A percentile compares a stretch with the other conserved stretches of the same genome.
These are phyloP conservation scores for Angomonas ambiguus DNA, from an alignment of 208 protist species.

Conservation along the genomic window DNA sequence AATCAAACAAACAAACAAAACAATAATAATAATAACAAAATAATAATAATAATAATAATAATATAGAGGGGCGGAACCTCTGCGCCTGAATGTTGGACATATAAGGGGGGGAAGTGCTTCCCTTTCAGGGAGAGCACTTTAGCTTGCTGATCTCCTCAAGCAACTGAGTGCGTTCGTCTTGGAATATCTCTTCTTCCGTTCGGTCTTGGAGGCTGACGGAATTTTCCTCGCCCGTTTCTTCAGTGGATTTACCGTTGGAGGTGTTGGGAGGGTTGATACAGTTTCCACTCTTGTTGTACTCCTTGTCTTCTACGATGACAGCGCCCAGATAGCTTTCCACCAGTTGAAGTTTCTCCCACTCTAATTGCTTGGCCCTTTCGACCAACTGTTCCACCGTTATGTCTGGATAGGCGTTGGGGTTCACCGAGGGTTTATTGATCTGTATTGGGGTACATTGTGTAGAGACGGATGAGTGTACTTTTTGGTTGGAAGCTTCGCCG, in stretches of 20 bases:
- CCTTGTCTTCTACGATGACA: too few species aligned
- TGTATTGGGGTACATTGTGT: not conserved
- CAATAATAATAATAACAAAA: conserved; percentile 17
- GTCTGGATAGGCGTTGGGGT: conserved; percentile 6
- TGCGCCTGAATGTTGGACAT: not conserved
- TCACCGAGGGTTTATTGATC: not conserved
- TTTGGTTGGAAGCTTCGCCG: too few species aligned
- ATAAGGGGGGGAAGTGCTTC: not conserved
- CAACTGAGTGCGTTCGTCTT: conserved; percentile 6
- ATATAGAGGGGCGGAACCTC: not conserved
- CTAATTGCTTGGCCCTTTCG: not conserved
- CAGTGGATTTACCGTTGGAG: not conserved
- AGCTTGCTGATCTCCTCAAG: conserved; percentile 19
- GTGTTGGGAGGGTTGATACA: too few species aligned
- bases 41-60: conserved; percentile 6
- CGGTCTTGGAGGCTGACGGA: not conserved
- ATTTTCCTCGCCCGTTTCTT: not conserved
- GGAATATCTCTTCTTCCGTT: conserved; percentile 14
- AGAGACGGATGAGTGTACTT: not conserved
- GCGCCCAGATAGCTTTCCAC: not conserved
- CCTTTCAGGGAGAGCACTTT: not conserved
- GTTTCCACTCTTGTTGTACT: too few species aligned
- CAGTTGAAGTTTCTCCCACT: not conserved
- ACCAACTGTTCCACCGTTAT: conserved; percentile 4
- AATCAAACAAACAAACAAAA: not conserved